A percentile compares a stretch with the other conserved stretches of the same genome.
These are phyloP conservation scores for Phyllostachys edulis DNA, from an alignment of 176 grass and related monocot genomes.

Conservation along the genomic window DNA sequence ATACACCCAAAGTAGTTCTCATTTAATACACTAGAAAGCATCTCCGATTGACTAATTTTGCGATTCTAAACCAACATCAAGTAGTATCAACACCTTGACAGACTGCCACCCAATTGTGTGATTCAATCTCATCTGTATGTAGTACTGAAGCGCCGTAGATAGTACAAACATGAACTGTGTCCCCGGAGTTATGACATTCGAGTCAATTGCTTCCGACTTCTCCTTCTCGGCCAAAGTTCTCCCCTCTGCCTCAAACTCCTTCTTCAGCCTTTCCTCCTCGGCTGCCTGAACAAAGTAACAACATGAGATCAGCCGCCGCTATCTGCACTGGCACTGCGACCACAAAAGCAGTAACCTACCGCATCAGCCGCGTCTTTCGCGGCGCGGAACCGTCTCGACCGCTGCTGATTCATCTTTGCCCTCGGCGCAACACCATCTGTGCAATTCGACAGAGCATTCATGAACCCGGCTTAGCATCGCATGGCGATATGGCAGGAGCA, in stretches of 20 bases:
- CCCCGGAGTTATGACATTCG: slow-evolving; percentile 94
- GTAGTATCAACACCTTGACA: slow-evolving; percentile 70
- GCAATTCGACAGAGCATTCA: neutral
- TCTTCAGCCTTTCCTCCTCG: slow-evolving; percentile 79
- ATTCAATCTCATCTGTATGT: slow-evolving; percentile 88
- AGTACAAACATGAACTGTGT: slow-evolving; percentile 89
- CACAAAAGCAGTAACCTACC: slow-evolving; percentile 32
- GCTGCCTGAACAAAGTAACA: slow-evolving; percentile 58
- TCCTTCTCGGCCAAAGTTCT: slow-evolving; percentile 52
- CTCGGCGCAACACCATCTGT: slow-evolving; percentile 87
- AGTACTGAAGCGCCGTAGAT: slow-evolving; percentile 86
- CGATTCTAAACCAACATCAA: slow-evolving; percentile 33
- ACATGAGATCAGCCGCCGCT: slow-evolving; percentile 16
- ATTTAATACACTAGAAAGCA: slow-evolving; percentile 47
- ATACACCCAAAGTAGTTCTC: slow-evolving; percentile 43
- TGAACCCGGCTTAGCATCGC: neutral
- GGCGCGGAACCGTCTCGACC: slow-evolving; percentile 83
- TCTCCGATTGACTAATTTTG: slow-evolving; percentile 17
- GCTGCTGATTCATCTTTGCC: slow-evolving; percentile 98
- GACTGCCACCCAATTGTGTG: slow-evolving; percentile 74
- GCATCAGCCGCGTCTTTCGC: slow-evolving; percentile 81
- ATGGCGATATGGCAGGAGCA: neutral
- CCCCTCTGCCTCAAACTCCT: slow-evolving; percentile 70
- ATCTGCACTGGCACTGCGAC: neutral
- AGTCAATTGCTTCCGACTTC: slow-evolving; percentile 72